Evolutionary conservation across 768 basidiomycete species (phyloP).

Genomic region (Leccinum rimulosum): DNA sequence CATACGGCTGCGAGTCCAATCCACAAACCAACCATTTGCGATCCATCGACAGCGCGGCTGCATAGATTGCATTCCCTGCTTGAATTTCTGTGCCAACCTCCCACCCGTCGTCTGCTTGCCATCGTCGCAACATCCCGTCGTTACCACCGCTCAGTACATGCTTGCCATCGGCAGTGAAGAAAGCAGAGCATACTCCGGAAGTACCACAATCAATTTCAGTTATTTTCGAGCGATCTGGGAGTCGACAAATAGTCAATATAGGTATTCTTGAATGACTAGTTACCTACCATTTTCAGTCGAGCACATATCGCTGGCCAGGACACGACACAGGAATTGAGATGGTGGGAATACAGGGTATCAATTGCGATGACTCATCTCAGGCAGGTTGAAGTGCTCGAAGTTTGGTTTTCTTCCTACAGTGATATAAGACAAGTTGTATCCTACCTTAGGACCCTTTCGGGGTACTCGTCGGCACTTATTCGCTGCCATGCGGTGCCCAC

Average conservation of each 20-base stretch:
- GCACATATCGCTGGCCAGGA: no score
- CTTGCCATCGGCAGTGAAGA: not conserved
- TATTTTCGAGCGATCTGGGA: not conserved
- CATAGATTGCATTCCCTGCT: not conserved
- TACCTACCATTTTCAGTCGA: no score
- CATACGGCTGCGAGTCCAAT: not conserved
- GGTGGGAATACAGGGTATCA: no score
- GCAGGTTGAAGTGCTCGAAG: no score
- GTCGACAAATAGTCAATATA: not conserved
- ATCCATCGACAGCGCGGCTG: not conserved
- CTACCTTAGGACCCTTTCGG: no score
- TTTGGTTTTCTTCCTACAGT: no score
- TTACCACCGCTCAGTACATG: constrained; percentile 1
- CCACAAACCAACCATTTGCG: not conserved
- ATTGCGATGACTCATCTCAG: no score
- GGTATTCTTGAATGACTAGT: no score
- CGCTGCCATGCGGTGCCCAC: no score
- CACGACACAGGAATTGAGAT: no score
- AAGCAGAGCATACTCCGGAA: not conserved
- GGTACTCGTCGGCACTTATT: no score
- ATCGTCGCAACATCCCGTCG: not conserved
- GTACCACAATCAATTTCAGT: not conserved
- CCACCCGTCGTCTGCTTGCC: not conserved
- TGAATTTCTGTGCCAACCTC: not conserved
- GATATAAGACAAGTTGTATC: no score